Conservation (phyloP, 2,329 filamentous ascomycete genomes). For the Thielaviopsis populi region DNA sequence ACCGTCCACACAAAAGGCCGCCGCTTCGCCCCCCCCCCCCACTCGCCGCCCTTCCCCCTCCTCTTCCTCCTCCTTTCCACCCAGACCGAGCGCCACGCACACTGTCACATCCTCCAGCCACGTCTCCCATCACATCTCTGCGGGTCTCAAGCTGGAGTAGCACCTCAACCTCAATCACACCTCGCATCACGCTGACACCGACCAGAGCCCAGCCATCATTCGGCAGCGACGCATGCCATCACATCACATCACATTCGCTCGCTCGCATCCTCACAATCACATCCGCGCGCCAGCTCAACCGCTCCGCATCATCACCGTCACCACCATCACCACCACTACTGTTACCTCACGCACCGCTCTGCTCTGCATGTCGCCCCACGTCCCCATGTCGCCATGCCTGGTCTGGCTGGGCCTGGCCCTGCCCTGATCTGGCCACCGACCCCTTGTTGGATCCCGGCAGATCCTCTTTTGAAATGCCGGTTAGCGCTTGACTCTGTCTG, state of each 20-base stretch:
- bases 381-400: background rate
- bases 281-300: background rate
- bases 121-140: background rate
- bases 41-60: too few species aligned
- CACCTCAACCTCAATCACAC: background rate
- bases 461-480: background rate
- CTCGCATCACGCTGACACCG: background rate
- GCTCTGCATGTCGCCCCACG: background rate
- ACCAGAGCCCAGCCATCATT: background rate
- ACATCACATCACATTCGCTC: background rate
- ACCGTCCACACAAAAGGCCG: background rate
- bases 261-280: background rate
- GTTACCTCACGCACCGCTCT: background rate
- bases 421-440: background rate
- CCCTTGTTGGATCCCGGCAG: conserved; percentile 2
- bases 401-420: background rate
- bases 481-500: background rate
- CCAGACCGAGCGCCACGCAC: too few species aligned
- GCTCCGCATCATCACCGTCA: background rate
- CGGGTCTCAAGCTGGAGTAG: background rate
- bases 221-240: background rate
- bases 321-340: background rate
- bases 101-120: background rate
- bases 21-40: too few species aligned
- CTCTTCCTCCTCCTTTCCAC: too few species aligned